Evolutionary conservation across 371 early-diverging fungal species (phyloP).

Genomic region (Rhizopus stolonifer): DNA sequence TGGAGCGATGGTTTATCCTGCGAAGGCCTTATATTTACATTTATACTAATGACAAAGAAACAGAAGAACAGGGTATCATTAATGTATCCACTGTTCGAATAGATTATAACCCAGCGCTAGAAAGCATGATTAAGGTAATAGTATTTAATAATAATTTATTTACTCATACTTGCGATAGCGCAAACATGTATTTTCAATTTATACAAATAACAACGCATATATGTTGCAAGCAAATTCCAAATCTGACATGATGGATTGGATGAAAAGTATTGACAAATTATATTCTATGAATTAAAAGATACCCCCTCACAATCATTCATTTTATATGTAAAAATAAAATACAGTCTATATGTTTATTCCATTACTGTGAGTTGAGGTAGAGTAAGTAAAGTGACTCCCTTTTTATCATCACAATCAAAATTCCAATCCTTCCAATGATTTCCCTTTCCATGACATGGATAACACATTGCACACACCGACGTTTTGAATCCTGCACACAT

Average conservation of each 20-base stretch:
- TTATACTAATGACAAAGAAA: conserved; percentile 61
- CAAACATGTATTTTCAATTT: conserved; percentile 71
- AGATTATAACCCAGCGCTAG: conserved; percentile 63
- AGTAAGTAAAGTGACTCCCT: conserved; percentile 52
- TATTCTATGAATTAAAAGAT: conserved; percentile 29
- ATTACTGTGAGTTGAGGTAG: conserved; percentile 35
- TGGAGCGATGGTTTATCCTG: conserved; percentile 79
- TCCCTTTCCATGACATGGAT: conserved; percentile 56
- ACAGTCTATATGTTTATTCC: conserved; percentile 22
- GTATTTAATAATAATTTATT: too few relatives aligned
- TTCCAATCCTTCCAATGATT: conserved; percentile 62
- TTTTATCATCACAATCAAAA: conserved; percentile 57
- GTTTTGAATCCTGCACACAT: conserved; percentile 46
- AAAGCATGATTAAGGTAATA: conserved; percentile 41
- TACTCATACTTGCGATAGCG: conserved; percentile 41
- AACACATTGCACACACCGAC: conserved; percentile 55
- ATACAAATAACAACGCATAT: conserved; percentile 73
- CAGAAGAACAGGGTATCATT: conserved; percentile 69
- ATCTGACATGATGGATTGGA: conserved; percentile 76
- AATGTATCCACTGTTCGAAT: conserved; percentile 69
- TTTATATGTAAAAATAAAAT: conserved; percentile 6
- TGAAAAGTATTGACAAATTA: conserved; percentile 63
- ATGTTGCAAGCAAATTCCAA: conserved; percentile 67
- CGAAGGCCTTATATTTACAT: conserved; percentile 83
- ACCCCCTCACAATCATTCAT: neutral